Evolutionary conservation across 139 green algal genomes (phyloP), one percentile per base, ranked within the genome.

Genomic region (Eudorina sp.): DNA sequence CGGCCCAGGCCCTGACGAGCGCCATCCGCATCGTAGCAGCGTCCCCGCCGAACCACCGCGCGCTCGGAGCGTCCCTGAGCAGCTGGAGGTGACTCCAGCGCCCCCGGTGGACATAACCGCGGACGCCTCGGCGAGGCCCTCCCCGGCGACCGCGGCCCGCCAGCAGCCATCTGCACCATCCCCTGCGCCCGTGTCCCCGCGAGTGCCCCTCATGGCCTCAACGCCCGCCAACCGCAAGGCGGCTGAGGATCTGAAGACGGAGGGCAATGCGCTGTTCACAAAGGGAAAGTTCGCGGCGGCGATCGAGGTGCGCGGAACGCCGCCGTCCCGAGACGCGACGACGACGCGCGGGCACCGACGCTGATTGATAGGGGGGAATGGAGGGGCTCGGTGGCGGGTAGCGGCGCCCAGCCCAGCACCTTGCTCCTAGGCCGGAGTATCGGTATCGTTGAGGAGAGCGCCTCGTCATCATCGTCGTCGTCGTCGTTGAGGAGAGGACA

Each of bases 261-360:
- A 93, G 85, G 92, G 90, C 16, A 95, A 95, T 64, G 45, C 69
- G 2, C 43, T 95, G 64, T 95, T 94, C 74, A 70, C 25, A 27
- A 93, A 92, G 53, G 84, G 84, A 31, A 94, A 94, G 84, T 95
- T 77, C 55, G 45, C 31, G 27, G 86, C 92, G 53, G 92, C 92
- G 6, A 89, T 91, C 43, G 89, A 95, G 45, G 74, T 86, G 51
- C 3, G 80, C 1, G n/a, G 46, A 19, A 66, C 55, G 55, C n/a
- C n/a, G n/a, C n/a, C n/a, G n/a, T n/a, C n/a, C n/a, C n/a, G n/a
- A n/a, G n/a, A n/a, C n/a, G n/a, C n/a, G n/a, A n/a, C n/a, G n/a
- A n/a, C n/a, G n/a, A n/a, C n/a, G n/a, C n/a, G n/a, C n/a, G n/a
- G n/a, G n/a, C n/a, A n/a, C n/a, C n/a, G n/a, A n/a, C n/a, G n/a